A percentile compares a stretch with the other conserved stretches of the same genome.
These are phyloP conservation scores for Staphylotrichum tortipilum DNA, from an alignment of 495 filamentous ascomycete species.

Conservation along the genomic window DNA sequence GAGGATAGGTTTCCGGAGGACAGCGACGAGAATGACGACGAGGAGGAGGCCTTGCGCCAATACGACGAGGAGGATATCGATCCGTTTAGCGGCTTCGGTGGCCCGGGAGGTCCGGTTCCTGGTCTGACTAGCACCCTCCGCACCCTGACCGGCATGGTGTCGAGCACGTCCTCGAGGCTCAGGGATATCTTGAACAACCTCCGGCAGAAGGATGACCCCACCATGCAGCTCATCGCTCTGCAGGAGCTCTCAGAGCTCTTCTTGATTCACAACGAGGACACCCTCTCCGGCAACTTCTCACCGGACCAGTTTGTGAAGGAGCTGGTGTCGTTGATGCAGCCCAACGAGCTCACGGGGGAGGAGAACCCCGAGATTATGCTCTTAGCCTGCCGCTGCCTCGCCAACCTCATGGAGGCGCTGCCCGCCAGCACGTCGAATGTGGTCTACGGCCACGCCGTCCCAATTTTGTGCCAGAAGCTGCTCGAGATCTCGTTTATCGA, in stretches of 20 bases:
- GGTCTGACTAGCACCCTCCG: constrained; percentile 73
- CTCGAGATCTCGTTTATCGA: constrained; percentile 95
- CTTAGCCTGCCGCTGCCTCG: constrained; percentile 88
- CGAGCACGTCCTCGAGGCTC: constrained; percentile 68
- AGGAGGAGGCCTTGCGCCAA: constrained; percentile 38
- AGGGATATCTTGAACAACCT: constrained; percentile 79
- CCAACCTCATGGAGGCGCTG: constrained; percentile 95
- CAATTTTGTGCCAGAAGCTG: constrained; percentile 86
- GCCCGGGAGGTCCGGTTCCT: constrained; percentile 49
- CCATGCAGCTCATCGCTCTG: constrained; percentile 82
- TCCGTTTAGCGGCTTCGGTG: constrained; percentile 69
- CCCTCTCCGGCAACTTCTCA: constrained; percentile 88
- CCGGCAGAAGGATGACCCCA: constrained; percentile 77
- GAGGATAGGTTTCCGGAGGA: constrained; percentile 45
- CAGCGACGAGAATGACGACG: constrained; percentile 35
- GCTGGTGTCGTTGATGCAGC: constrained; percentile 84
- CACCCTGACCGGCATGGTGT: constrained; percentile 83
- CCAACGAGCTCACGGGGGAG: constrained; percentile 70
- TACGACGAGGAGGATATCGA: constrained; percentile 57
- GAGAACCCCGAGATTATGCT: constrained; percentile 98
- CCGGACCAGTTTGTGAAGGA: constrained; percentile 95
- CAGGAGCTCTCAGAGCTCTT: constrained; percentile 91
- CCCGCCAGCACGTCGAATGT: constrained; percentile 89
- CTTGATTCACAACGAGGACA: constrained; percentile 92
- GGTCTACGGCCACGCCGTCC: constrained; percentile 92